These are phyloP conservation scores for Eucommia ulmoides DNA, from an alignment of 257 asterid genomes.

Conservation along the genomic window DNA sequence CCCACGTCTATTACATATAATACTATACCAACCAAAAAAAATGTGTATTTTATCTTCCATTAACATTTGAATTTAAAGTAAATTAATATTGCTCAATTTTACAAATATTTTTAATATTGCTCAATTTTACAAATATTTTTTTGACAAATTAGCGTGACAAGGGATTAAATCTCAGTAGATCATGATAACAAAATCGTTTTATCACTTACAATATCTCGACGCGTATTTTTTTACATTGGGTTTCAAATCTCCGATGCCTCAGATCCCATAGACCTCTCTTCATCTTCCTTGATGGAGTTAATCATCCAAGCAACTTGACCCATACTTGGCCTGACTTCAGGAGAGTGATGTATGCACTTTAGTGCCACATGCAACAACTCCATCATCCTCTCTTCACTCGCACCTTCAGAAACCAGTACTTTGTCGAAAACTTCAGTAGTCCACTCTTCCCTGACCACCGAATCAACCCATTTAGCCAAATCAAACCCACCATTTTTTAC, in stretches of 20 bases:
- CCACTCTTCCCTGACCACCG: conserved; percentile 69
- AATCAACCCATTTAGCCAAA: conserved; percentile 56
- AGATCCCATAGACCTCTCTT: conserved; percentile 27
- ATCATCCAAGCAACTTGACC: conserved; percentile 41
- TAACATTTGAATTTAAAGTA: no score
- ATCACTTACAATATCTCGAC: neutral
- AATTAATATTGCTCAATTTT: no score
- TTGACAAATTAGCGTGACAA: neutral
- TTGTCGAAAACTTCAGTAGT: conserved; percentile 61
- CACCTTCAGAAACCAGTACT: conserved; percentile 33
- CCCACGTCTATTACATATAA: no score
- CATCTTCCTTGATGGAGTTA: conserved; percentile 31
- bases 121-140: no score
- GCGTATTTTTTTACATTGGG: no score
- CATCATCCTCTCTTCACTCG: conserved; percentile 57
- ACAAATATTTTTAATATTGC: no score
- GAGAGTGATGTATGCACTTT: conserved; percentile 34
- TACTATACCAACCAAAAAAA: no score
- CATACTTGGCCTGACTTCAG: conserved; percentile 37
- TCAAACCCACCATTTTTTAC: conserved; percentile 44
- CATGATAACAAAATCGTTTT: neutral
- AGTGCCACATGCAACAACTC: conserved; percentile 53
- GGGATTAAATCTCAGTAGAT: neutral
- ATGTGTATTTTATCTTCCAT: no score
- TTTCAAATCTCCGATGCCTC: no score